A percentile compares a stretch with the other conserved stretches of the same genome.
phyloP scores from a whole-genome alignment of 345 rosid species.

The Citrus australasica region DNA sequence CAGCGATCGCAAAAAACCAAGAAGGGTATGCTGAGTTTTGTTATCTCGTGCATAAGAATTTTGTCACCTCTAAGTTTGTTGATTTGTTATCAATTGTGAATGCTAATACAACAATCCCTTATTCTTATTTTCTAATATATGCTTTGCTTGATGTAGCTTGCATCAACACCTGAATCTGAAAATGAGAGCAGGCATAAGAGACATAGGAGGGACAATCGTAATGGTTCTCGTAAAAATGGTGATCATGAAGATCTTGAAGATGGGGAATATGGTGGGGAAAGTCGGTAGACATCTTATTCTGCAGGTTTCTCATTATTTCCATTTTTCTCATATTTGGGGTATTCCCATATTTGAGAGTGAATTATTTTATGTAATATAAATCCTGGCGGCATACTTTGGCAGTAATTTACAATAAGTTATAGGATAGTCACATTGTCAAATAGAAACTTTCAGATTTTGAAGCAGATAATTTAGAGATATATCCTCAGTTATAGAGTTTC shows the following conservation, averaged over 20 bases:
- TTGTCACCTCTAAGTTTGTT: background rate
- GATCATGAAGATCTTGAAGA: slow-evolving; percentile 80
- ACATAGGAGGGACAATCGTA: slow-evolving; percentile 58
- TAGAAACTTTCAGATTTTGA: background rate
- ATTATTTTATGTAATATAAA: background rate
- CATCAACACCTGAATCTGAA: slow-evolving; percentile 62
- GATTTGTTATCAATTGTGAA: background rate
- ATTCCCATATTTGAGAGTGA: background rate
- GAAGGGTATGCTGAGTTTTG: slow-evolving; percentile 40
- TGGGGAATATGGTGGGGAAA: slow-evolving; percentile 68
- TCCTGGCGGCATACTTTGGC: background rate
- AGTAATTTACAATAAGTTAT: background rate
- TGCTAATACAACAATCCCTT: background rate
- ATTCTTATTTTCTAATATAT: background rate
- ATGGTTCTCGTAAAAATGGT: slow-evolving; percentile 46
- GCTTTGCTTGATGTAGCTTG: slow-evolving; percentile 41
- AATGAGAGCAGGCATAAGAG: slow-evolving; percentile 60
- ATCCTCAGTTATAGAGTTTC: background rate
- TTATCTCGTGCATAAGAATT: slow-evolving; percentile 1
- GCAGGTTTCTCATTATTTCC: slow-evolving; percentile 1
- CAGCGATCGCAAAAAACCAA: slow-evolving; percentile 59
- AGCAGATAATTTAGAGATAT: background rate
- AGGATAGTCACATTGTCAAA: background rate
- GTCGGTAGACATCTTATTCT: slow-evolving; percentile 19
- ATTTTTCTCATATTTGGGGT: background rate